These are phyloP conservation scores for Mycena belliarum DNA, from an alignment of 768 basidiomycete genomes.

Conservation along the genomic window DNA sequence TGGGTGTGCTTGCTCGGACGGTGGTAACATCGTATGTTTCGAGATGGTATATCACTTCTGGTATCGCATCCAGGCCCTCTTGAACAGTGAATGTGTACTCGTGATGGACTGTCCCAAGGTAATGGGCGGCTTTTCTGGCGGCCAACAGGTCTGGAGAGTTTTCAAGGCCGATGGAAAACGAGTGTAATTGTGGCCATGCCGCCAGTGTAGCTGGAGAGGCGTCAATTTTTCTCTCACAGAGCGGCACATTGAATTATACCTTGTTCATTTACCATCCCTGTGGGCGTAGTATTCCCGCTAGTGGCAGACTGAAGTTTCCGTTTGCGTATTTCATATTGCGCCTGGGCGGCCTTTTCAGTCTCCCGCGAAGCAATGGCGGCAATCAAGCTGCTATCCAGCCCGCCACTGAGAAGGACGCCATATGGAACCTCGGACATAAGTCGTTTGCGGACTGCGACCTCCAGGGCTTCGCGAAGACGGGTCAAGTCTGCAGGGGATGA, in stretches of 20 bases:
- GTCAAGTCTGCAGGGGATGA: conserved; percentile 63
- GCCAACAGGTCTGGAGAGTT: conserved; percentile 95
- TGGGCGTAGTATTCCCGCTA: conserved; percentile 63
- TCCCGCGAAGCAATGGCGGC: conserved; percentile 93
- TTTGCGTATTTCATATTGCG: conserved; percentile 73
- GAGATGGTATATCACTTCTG: conserved; percentile 96
- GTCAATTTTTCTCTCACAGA: conserved; percentile 9
- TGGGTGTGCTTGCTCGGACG: conserved; percentile 94
- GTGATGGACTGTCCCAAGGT: conserved; percentile 92
- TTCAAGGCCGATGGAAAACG: conserved; percentile 94
- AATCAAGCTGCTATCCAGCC: conserved; percentile 94
- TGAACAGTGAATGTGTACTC: conserved; percentile 98
- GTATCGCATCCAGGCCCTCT: conserved; percentile 95
- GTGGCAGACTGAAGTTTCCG: conserved; percentile 52
- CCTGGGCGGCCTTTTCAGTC: conserved; percentile 86
- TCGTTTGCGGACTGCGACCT: conserved; percentile 90
- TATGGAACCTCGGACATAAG: conserved; percentile 99
- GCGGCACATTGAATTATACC: conserved; percentile 38
- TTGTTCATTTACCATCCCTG: conserved; percentile 49
- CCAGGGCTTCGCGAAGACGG: conserved; percentile 76
- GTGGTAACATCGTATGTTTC: conserved; percentile 99
- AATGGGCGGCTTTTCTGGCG: conserved; percentile 90
- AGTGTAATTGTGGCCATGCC: conserved; percentile 95
- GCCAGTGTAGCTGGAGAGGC: conserved; percentile 61
- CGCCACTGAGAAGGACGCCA: conserved; percentile 93